These are phyloP conservation scores for Suhomyces coccinellae DNA, from an alignment of 1,139 yeast species.

Conservation along the genomic window DNA sequence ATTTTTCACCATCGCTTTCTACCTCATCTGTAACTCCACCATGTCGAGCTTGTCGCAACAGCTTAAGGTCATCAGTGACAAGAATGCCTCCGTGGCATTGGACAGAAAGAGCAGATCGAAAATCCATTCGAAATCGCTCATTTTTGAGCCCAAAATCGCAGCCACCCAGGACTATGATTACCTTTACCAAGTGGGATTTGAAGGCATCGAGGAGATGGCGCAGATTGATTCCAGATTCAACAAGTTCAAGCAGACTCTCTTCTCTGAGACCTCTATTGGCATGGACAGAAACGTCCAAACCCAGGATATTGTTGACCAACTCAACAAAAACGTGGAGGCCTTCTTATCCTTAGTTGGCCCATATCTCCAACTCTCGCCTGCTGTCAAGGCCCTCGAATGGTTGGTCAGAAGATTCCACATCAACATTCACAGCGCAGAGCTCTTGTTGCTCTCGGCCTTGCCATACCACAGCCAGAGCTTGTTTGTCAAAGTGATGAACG, in stretches of 20 bases:
- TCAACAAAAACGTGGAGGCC: conserved; percentile 72
- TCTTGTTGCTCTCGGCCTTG: conserved; percentile 64
- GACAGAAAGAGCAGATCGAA: conserved; percentile 87
- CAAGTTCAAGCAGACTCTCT: conserved; percentile 68
- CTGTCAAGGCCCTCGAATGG: conserved; percentile 91
- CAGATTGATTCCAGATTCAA: conserved; percentile 72
- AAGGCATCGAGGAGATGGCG: conserved; percentile 74
- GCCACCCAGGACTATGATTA: conserved; percentile 90
- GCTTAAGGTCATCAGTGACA: conserved; percentile 68
- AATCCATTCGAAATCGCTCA: conserved; percentile 82
- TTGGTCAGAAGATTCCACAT: conserved; percentile 87
- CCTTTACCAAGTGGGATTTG: conserved; percentile 68
- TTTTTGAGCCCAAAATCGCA: conserved; percentile 85
- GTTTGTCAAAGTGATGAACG: conserved; percentile 73
- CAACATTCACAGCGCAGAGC: conserved; percentile 77
- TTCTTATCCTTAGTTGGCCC: conserved; percentile 78
- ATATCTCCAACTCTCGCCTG: conserved; percentile 68
- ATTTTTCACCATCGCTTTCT: conserved; percentile 10
- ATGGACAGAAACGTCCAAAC: conserved; percentile 82
- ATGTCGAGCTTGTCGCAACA: conserved; percentile 76
- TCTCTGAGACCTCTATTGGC: conserved; percentile 74
- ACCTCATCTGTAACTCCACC: conserved; percentile 1
- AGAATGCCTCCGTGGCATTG: conserved; percentile 70
- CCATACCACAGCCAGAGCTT: conserved; percentile 76
- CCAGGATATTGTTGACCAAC: conserved; percentile 68